Conservation (phyloP, 192 early-diverging fungal genomes). For the Allomyces arbusculus region DNA sequence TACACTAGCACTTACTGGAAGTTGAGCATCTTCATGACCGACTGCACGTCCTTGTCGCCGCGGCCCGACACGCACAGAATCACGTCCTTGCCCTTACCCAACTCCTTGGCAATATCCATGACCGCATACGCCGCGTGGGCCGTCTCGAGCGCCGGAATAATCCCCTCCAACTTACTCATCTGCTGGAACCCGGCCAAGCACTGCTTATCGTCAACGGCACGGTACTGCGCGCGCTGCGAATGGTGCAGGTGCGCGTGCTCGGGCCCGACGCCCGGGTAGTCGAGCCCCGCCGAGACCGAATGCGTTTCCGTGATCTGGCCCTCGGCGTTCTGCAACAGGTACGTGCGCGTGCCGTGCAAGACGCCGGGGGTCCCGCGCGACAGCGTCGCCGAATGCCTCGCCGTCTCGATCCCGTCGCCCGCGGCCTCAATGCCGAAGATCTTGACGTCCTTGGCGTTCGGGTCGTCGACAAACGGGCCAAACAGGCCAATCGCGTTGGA, state of each 20-base stretch:
- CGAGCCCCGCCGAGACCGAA: constrained; percentile 84
- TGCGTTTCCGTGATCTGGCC: constrained; percentile 96
- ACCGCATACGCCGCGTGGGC: constrained; percentile 77
- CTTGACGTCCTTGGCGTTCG: constrained; percentile 32
- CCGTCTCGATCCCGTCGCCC: constrained; percentile 74
- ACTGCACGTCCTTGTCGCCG: constrained; percentile 93
- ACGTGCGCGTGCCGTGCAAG: constrained; percentile 88
- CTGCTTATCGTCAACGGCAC: constrained; percentile 27
- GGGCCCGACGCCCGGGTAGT: constrained; percentile 95
- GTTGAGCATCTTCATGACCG: constrained; percentile 21
- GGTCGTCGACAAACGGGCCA: constrained; percentile 74
- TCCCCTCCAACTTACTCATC: constrained; percentile 21
- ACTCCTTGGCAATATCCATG: constrained; percentile 48
- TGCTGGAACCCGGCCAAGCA: constrained; percentile 17
- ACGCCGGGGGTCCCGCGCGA: constrained; percentile 70
- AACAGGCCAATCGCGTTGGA: constrained; percentile 96
- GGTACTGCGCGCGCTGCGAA: constrained; percentile 62
- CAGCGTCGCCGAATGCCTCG: constrained; percentile 76
- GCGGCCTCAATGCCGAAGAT: constrained; percentile 90
- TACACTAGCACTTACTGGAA: not conserved
- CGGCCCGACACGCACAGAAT: constrained; percentile 80
- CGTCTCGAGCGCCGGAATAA: constrained; percentile 69
- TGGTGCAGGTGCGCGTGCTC: constrained; percentile 87
- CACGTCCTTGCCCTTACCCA: constrained; percentile 58
- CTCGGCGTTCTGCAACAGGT: constrained; percentile 78